Evolutionary conservation across 1,284 basidiomycete genomes (phyloP), one percentile per base, ranked within the genome.

Genomic region (Pulveroboletus sp.): DNA sequence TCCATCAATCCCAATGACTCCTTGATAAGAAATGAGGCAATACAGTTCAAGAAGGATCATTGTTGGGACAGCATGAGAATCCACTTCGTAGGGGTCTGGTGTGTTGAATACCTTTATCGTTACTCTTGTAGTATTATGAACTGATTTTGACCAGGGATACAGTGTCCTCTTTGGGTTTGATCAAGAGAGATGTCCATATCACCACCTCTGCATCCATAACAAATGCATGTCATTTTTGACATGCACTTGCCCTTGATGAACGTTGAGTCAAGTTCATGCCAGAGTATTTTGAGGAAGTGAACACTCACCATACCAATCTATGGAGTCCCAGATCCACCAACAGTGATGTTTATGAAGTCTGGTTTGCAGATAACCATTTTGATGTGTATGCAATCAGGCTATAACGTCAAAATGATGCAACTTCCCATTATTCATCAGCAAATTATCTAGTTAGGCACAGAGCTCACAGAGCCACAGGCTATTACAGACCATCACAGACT

Each of bases 51-150:
- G 57, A 39, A 53, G 22, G 55, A 56, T 0, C 75, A 74, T 51
- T 76, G 67, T 6, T 54, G 64, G 26, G 42, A 38, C 3, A 60
- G 68, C 3, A 52, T 63, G 22, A 65, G 54, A 25, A 29, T 75
- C 9, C 75, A 77, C 50, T 77, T 77, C 47, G 55, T 76, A 5
- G 75, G 75, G 1, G 73, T 66, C 9, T 77, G 75, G 76, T 77
- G 52, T 10, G 52, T 8, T 2, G 7, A 42, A 33, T 31, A 4
- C 5, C 17, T 26, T 8, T 15, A 8, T 40, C 22, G 12, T 44
- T 6, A 20, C 10, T 17, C 52, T 24, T 8, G 25, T 29, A 12
- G 5, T 10, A 29, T n/a, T 9, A 5, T 20, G 18, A 36, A 7
- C 12, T 40, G 15, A 49, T 20, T 15, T 43, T 38, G 2, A 39